A percentile compares a stretch with the other conserved stretches of the same genome.
phyloP scores from a whole-genome alignment of 129 eudicot species.

The Dittrichia graveolens region DNA sequence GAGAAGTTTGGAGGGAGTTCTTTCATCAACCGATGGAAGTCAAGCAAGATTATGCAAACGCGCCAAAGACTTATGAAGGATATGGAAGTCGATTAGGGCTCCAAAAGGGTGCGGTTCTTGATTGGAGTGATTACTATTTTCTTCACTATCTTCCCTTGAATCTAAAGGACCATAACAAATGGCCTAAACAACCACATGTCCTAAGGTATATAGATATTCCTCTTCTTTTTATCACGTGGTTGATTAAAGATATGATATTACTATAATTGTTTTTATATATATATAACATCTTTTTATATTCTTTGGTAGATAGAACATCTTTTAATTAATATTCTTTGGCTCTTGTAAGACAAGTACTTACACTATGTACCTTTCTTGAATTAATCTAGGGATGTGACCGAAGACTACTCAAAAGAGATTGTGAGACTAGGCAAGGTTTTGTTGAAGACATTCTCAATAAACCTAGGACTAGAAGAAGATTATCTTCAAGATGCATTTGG shows the following conservation, averaged over 20 bases:
- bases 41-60: conserved; percentile 67
- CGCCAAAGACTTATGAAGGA: conserved; percentile 77
- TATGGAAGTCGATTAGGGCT: conserved; percentile 82
- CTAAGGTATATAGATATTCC: conserved; percentile 44
- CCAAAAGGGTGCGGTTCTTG: conserved; percentile 81
- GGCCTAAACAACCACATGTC: conserved; percentile 70
- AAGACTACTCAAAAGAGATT: conserved; percentile 60
- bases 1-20: conserved; percentile 66
- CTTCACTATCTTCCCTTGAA: conserved; percentile 74
- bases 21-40: conserved; percentile 81
- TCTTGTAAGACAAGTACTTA: too few relatives aligned
- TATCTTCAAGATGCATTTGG: conserved; percentile 69
- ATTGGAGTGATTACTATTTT: conserved; percentile 84
- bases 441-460: conserved; percentile 54
- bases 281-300: too few relatives aligned
- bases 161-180: conserved; percentile 65
- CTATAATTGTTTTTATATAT: not conserved
- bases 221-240: conserved; percentile 12
- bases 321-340: too few relatives aligned
- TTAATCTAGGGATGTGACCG: conserved; percentile 54
- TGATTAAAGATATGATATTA: not conserved
- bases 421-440: conserved; percentile 57
- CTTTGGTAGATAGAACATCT: too few relatives aligned
- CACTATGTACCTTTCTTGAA: not conserved
- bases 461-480: conserved; percentile 60